Conservation (phyloP, 2,329 filamentous ascomycete species). For the Helminthosporium solani region DNA sequence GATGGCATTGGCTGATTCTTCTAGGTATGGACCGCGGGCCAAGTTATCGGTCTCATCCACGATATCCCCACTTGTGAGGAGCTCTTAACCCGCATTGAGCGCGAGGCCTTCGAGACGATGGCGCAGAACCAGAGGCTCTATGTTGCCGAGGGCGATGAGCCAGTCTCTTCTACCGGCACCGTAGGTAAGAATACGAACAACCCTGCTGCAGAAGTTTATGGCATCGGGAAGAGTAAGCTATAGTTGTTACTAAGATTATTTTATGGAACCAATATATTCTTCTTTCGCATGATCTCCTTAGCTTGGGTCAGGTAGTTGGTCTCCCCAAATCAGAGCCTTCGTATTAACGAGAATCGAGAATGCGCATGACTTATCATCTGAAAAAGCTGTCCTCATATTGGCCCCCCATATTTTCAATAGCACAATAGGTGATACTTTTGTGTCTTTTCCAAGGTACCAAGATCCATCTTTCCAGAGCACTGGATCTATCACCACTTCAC, state of each 20-base stretch:
- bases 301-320: too few relatives aligned
- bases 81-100: conserved; percentile 49
- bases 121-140: conserved; percentile 42
- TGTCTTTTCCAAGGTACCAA: too few relatives aligned
- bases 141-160: conserved; percentile 23
- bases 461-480: too few relatives aligned
- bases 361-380: too few relatives aligned
- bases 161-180: conserved; percentile 22
- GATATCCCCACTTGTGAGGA: conserved; percentile 53
- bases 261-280: too few relatives aligned
- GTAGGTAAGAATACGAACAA: conserved; percentile 41
- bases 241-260: conserved; percentile 20
- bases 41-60: conserved; percentile 71
- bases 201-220: conserved; percentile 44
- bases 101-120: conserved; percentile 47
- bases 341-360: too few relatives aligned
- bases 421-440: too few relatives aligned
- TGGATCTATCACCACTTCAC: too few relatives aligned
- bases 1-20: conserved; percentile 5
- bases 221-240: conserved; percentile 48
- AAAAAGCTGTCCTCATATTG: too few relatives aligned
- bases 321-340: too few relatives aligned
- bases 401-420: too few relatives aligned
- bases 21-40: conserved; percentile 93
- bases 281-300: too few relatives aligned